Conservation (phyloP, 345 rosid genomes). For the Mallotus nudiflorus region DNA sequence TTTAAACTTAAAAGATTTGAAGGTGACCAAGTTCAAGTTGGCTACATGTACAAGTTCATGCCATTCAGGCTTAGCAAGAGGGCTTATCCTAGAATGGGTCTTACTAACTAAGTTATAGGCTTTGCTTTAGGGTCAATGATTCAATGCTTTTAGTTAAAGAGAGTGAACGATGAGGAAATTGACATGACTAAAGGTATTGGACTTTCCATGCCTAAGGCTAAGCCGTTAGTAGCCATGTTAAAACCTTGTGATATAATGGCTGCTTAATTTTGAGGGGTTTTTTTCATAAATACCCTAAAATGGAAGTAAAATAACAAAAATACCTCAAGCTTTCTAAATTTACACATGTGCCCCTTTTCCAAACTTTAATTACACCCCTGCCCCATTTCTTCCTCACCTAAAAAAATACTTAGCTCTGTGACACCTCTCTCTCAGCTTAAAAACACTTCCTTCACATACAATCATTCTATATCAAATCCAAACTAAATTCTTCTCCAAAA, state of each 20-base stretch:
- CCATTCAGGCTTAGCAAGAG: conserved; percentile 15
- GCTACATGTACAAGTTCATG: conserved; percentile 4
- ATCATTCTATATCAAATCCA: too few species aligned
- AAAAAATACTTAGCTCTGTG: too few species aligned
- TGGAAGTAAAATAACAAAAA: too few species aligned
- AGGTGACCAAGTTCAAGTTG: background rate
- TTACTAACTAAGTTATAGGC: conserved; percentile 8
- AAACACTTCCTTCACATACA: too few species aligned
- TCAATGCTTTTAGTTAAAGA: conserved; percentile 22
- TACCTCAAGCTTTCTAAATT: too few species aligned
- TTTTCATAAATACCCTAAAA: too few species aligned
- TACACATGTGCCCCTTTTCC: too few species aligned
- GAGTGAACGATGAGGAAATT: background rate
- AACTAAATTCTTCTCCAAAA: too few species aligned
- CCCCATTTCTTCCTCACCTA: too few species aligned
- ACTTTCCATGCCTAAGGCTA: conserved; percentile 2
- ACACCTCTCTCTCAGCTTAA: too few species aligned
- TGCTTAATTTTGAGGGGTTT: too few species aligned
- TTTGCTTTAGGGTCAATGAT: conserved; percentile 15
- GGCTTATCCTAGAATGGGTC: conserved; percentile 19
- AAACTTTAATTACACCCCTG: too few species aligned
- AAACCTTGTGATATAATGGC: conserved; percentile 7
- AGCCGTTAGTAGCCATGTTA: conserved; percentile 7
- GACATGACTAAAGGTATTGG: conserved; percentile 8
- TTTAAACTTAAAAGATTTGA: conserved; percentile 13